Evolutionary conservation across 305 asterid species (phyloP).

Genomic region (Ajuga reptans): DNA sequence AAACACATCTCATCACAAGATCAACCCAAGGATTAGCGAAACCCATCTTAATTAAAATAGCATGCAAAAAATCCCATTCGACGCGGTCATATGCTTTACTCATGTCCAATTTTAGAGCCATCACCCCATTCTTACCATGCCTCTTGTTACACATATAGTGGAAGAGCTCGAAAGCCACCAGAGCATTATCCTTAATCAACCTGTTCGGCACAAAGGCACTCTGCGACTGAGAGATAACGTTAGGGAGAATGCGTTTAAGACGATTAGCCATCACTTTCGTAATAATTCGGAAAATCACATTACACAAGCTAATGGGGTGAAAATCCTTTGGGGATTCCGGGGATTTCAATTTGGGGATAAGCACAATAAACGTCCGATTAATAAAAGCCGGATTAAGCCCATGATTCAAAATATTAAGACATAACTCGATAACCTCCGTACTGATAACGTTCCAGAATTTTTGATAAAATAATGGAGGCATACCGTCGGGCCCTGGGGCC

Average conservation of each 20-base stretch:
- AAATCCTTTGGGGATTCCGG: neutral
- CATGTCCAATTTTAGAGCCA: too few species aligned
- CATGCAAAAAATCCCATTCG: too few species aligned
- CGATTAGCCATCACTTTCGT: neutral
- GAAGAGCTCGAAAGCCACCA: neutral
- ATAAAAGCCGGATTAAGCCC: neutral
- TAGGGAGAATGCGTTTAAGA: neutral
- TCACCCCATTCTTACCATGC: too few species aligned
- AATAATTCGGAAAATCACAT: neutral
- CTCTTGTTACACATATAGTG: neutral
- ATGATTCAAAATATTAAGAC: neutral
- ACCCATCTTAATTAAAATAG: too few species aligned
- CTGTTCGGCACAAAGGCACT: neutral
- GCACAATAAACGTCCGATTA: neutral
- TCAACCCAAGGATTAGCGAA: too few species aligned
- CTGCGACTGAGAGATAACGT: neutral
- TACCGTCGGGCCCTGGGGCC: neutral
- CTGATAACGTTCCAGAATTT: neutral
- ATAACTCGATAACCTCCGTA: neutral
- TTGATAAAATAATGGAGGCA: neutral
- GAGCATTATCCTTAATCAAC: neutral
- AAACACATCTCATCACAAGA: too few species aligned
- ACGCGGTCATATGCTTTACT: too few species aligned
- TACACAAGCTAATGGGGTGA: neutral
- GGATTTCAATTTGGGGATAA: neutral